Evolutionary conservation across 352 stramenopile genomes (phyloP).

Genomic region (Phytophthora rubi): DNA sequence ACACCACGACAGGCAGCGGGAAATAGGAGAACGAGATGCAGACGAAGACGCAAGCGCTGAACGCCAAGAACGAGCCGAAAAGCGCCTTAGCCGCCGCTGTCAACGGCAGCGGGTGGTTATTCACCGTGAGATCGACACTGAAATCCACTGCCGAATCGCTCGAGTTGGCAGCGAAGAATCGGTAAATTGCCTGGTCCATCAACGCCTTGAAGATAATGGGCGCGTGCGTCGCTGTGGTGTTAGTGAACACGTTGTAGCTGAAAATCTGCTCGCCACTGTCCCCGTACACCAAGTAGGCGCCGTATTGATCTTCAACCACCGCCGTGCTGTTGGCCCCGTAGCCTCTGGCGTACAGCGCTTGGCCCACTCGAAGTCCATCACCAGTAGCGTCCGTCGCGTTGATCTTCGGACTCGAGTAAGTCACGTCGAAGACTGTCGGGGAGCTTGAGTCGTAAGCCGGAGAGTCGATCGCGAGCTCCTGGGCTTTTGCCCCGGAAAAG

Average conservation of each 20-base stretch:
- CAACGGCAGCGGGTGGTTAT: conserved; percentile 58
- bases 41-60: conserved; percentile 72
- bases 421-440: conserved; percentile 51
- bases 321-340: conserved; percentile 21
- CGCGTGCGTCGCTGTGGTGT: conserved; percentile 55
- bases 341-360: conserved; percentile 46
- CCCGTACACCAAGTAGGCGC: conserved; percentile 41
- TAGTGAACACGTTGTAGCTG: conserved; percentile 54
- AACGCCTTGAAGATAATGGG: conserved; percentile 56
- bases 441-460: conserved; percentile 33
- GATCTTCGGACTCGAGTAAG: conserved; percentile 38
- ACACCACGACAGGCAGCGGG: conserved; percentile 88
- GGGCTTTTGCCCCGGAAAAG: conserved; percentile 29
- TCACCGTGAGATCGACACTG: conserved; percentile 42
- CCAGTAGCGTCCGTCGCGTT: conserved; percentile 39
- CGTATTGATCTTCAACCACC: conserved; percentile 42
- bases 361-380: conserved; percentile 37
- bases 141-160: conserved; percentile 2
- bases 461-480: conserved; percentile 19
- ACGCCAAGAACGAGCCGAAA: conserved; percentile 46
- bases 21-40: conserved; percentile 92
- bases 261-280: conserved; percentile 38
- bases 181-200: conserved; percentile 59
- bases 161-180: conserved; percentile 33
- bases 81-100: conserved; percentile 46